Base-by-base conservation (phyloP, 2,329 filamentous ascomycete genomes). In the Xylariaceae sp. region DNA sequence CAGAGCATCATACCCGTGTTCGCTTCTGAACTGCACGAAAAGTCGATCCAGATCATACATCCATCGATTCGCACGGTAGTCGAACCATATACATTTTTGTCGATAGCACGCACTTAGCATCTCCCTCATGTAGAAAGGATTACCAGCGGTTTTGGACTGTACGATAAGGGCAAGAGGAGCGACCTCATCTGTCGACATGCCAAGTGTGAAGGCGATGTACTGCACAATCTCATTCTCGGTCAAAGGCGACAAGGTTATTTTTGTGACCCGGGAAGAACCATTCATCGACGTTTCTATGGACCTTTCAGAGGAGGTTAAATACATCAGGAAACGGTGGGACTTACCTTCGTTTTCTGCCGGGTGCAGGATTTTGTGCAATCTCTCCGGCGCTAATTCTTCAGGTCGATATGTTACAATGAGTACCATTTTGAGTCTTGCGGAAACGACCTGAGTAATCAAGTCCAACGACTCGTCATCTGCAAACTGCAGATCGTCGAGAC, bases 91-190 rank as follows among this genome's bases (percentile, higher is more conserved):
- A 66, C 89, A 95, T 58, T 86, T 86, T 63, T 89, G 94, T 38
- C 89, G 83, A 66, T 95, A 85, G 65, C 89, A 95, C 3, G 87
- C 86, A 62, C 89, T 89, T 5, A 96, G 78, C 80, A 96, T 95
- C 69, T 96, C 89, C 48, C 89, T 80, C 66, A 96, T 87, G 62
- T 94, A 95, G 62, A 96, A 96, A 0, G 90, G 86, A 54, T 95
- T 96, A 1, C 91, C 91, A 22, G 81, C 81, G 9, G 89, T 92
- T 70, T 94, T 95, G 61, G 92, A 90, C 65, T 95, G 88, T 6
- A 96, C 83, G 10, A 96, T 88, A 6, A 90, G 81, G 2, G 89
- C 87, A 15, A 97, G 74, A 0, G 90, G 85, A 1, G 88, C 72
- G 1, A 94, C 80, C 42, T 90, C 87, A 32, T 89, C 83, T 49